A percentile compares a stretch with the other conserved stretches of the same genome.
Evolutionary conservation across 139 green algal genomes (phyloP).

Genomic region (Chlamydomonas incerta): DNA sequence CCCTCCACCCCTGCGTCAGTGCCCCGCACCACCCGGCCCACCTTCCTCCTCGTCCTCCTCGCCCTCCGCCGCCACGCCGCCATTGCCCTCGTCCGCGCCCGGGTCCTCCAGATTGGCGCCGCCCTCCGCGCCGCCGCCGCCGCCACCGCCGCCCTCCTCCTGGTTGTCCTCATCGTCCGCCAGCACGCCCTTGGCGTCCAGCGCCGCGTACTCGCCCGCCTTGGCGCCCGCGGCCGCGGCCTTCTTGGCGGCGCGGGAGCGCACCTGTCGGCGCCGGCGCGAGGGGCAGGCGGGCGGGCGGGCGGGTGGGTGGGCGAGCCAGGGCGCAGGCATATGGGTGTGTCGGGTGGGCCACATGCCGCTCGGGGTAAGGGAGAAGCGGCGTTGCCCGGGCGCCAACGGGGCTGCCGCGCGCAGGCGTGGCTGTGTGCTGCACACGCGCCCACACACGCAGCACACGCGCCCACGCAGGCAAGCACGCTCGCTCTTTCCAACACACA

Average conservation of each 20-base stretch:
- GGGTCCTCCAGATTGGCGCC: conserved; percentile 7
- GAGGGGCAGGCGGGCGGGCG: too few species aligned
- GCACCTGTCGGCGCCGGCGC: too few species aligned
- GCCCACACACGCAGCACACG: not conserved
- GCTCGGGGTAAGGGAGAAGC: too few species aligned
- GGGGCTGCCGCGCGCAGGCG: too few species aligned
- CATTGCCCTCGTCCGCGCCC: conserved; percentile 8
- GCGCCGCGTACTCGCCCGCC: conserved; percentile 24
- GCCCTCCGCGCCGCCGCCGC: not conserved
- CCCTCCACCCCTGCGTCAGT: not conserved
- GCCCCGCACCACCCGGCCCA: not conserved
- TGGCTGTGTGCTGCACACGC: not conserved
- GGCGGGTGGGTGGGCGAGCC: too few species aligned
- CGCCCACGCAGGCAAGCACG: too few species aligned
- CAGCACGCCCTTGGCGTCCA: conserved; percentile 19
- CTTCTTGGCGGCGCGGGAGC: conserved; percentile 1
- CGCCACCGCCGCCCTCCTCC: not conserved
- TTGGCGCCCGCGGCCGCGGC: not conserved
- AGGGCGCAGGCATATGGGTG: too few species aligned
- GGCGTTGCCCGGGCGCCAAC: too few species aligned
- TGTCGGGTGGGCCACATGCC: too few species aligned
- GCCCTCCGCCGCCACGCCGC: not conserved
- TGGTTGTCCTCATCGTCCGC: not conserved
- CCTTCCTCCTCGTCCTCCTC: conserved; percentile 7
- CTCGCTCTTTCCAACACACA: too few species aligned